Evolutionary conservation across 805 yeast genomes (phyloP).

Genomic region (Wickerhamiella domercqiae): DNA sequence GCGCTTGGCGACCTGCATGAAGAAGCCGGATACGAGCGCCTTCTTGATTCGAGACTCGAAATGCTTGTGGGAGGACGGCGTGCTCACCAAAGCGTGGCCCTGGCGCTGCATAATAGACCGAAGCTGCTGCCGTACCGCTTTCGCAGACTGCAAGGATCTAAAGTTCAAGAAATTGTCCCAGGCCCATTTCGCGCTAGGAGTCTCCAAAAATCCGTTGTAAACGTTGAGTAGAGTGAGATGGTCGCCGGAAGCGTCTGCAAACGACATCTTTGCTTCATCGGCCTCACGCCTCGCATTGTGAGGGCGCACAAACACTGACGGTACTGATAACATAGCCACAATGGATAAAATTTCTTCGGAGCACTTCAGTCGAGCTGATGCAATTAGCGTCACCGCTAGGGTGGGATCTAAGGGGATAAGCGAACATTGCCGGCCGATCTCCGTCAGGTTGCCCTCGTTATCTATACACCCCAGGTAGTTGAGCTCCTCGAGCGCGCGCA

Average conservation of each 20-base stretch:
- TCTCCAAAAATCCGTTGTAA: constrained; percentile 48
- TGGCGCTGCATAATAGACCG: constrained; percentile 67
- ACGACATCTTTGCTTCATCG: constrained; percentile 72
- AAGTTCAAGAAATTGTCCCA: constrained; percentile 74
- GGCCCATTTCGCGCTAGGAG: constrained; percentile 59
- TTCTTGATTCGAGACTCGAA: constrained; percentile 70
- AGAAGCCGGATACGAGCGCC: constrained; percentile 83
- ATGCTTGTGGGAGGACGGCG: constrained; percentile 44
- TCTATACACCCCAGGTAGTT: constrained; percentile 80
- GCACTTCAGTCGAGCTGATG: constrained; percentile 71
- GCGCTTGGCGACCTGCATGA: constrained; percentile 96
- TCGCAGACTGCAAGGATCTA: constrained; percentile 75
- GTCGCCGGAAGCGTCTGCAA: constrained; percentile 92
- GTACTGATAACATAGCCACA: constrained; percentile 83
- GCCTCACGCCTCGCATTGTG: constrained; percentile 75
- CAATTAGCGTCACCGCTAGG: constrained; percentile 83
- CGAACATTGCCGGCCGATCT: constrained; percentile 79
- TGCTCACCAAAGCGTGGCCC: constrained; percentile 57
- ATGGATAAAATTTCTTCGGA: constrained; percentile 79
- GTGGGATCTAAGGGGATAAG: constrained; percentile 92
- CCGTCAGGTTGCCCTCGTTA: constrained; percentile 82
- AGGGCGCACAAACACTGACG: constrained; percentile 89
- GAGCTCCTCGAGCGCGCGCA: constrained; percentile 93
- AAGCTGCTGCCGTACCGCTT: constrained; percentile 71
- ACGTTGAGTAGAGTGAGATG: constrained; percentile 84